Conservation (phyloP, 176 grass and related monocot genomes). For the Calamus simplicifolius region DNA sequence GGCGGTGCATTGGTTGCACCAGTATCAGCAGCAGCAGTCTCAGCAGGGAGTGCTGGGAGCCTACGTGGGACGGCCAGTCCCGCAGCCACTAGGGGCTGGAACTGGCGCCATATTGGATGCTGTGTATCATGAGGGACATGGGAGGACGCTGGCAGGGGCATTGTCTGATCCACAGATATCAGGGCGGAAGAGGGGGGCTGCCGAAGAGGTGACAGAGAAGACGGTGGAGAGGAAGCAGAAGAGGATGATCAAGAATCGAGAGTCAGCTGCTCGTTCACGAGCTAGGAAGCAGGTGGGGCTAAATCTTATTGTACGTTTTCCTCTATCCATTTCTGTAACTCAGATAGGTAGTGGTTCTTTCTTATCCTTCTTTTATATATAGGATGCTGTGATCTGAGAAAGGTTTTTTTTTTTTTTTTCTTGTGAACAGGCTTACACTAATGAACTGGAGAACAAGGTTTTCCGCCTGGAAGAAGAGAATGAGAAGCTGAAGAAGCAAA, state of each 20-base stretch:
- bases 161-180: background rate
- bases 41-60: slow-evolving; percentile 2
- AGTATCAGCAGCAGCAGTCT: slow-evolving; percentile 5
- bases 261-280: slow-evolving; percentile 21
- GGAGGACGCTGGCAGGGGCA: background rate
- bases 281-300: slow-evolving; percentile 19
- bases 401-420: background rate
- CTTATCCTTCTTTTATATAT: too few species aligned
- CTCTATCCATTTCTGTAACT: too few species aligned
- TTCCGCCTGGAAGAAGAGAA: slow-evolving; percentile 24
- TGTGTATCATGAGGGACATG: slow-evolving; percentile 4
- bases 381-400: background rate
- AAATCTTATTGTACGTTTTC: too few species aligned
- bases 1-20: slow-evolving; percentile 9
- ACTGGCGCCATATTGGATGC: background rate
- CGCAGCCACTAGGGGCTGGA: background rate
- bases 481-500: slow-evolving; percentile 15
- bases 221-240: slow-evolving; percentile 21
- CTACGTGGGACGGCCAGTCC: background rate
- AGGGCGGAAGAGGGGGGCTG: slow-evolving; percentile 10
- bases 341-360: too few species aligned
- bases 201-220: slow-evolving; percentile 5
- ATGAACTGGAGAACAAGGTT: slow-evolving; percentile 27
- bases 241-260: slow-evolving; percentile 30
- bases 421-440: slow-evolving; percentile 14